Percentiles rank a stretch among this genome's conserved stretches.
These are phyloP conservation scores for Curvularia sp. DNA, from an alignment of 2,329 filamentous ascomycete genomes.

Conservation along the genomic window DNA sequence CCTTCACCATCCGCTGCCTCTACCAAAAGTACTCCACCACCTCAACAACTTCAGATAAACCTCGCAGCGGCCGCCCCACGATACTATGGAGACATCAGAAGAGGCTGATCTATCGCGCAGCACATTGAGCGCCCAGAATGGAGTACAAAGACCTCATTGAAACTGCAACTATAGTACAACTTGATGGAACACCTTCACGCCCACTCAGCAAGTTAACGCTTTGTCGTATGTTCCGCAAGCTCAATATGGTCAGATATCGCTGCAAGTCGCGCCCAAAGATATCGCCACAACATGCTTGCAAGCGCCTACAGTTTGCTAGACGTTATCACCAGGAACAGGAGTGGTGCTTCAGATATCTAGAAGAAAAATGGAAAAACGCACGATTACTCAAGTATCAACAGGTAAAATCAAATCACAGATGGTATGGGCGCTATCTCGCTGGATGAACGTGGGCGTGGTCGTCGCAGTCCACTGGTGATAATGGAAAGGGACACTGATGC, in stretches of 20 bases:
- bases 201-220: not conserved
- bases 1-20: not conserved
- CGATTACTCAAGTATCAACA: not conserved
- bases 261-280: not conserved
- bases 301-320: not conserved
- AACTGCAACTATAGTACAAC: not conserved
- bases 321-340: not conserved
- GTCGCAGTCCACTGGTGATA: not conserved
- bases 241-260: not conserved
- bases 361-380: not conserved
- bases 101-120: not conserved
- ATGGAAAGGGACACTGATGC: not conserved
- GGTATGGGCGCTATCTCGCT: constrained; percentile 28
- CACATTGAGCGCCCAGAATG: not conserved
- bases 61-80: too few species aligned
- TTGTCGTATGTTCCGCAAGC: not conserved
- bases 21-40: too few species aligned
- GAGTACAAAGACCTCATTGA: not conserved
- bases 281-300: not conserved
- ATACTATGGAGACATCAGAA: not conserved
- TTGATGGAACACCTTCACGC: not conserved
- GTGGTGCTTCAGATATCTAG: not conserved
- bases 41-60: too few species aligned
- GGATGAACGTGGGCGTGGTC: constrained; percentile 1
- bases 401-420: constrained; percentile 15